Evolutionary conservation across 2,329 filamentous ascomycete species (phyloP).

Genomic region (Fusarium secorum): DNA sequence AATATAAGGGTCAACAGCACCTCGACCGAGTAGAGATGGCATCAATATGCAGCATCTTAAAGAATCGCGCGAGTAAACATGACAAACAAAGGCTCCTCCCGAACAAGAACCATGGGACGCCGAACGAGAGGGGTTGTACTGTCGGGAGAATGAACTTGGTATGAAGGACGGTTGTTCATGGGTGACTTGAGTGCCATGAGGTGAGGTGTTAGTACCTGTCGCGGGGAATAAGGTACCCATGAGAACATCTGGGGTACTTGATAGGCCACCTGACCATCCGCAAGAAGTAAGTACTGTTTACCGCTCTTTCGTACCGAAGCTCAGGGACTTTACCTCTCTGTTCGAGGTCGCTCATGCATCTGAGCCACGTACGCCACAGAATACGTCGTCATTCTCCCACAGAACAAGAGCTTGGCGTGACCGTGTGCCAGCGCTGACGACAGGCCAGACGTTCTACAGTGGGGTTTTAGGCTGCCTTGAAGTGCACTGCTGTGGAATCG

Average conservation of each 20-base stretch:
- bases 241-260: slow-evolving; percentile 9
- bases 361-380: slow-evolving; percentile 42
- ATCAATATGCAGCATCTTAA: slow-evolving; percentile 27
- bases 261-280: fast-evolving
- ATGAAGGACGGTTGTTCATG: slow-evolving; percentile 32
- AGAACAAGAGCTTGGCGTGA: slow-evolving; percentile 17
- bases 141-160: slow-evolving; percentile 23
- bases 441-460: slow-evolving; percentile 8
- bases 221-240: slow-evolving; percentile 31
- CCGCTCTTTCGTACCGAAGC: slow-evolving; percentile 9
- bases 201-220: slow-evolving; percentile 30
- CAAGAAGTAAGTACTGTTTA: slow-evolving; percentile 6
- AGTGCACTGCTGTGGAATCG: slow-evolving; percentile 30
- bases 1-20: slow-evolving; percentile 29
- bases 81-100: slow-evolving; percentile 14
- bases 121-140: background rate
- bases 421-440: slow-evolving; percentile 29
- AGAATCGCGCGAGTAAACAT: slow-evolving; percentile 9
- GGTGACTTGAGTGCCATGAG: slow-evolving; percentile 20
- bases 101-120: slow-evolving; percentile 15
- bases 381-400: slow-evolving; percentile 34
- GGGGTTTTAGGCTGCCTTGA: slow-evolving; percentile 22
- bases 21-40: slow-evolving; percentile 11
- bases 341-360: slow-evolving; percentile 10
- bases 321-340: background rate